Percentiles rank a stretch among this genome's conserved stretches.
phyloP scores from a whole-genome alignment of 257 asterid species.

The Solanum bulbocastanum region DNA sequence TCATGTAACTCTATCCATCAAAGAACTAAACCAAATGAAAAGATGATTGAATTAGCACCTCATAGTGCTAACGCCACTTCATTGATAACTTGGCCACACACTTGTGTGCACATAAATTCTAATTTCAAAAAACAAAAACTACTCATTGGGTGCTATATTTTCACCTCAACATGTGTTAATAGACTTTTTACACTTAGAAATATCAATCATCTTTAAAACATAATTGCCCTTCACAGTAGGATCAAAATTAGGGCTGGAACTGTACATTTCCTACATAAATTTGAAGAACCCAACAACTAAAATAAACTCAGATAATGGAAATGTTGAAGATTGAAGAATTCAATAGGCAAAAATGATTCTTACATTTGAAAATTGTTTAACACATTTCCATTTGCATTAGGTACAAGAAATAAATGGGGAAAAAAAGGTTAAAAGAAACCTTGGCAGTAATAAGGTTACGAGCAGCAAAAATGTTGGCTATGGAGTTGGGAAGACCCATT shows the following conservation, averaged over 20 bases:
- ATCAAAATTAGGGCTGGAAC: neutral
- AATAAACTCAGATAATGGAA: neutral
- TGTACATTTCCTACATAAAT: neutral
- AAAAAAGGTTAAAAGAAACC: conserved; percentile 10
- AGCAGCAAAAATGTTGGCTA: conserved; percentile 57
- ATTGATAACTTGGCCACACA: neutral
- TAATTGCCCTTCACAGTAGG: neutral
- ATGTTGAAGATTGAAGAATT: neutral
- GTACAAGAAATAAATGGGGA: neutral
- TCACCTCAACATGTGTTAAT: neutral
- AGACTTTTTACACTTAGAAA: neutral
- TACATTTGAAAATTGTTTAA: neutral
- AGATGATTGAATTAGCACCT: neutral
- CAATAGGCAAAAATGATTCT: neutral
- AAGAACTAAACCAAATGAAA: neutral
- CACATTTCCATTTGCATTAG: neutral
- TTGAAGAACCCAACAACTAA: neutral
- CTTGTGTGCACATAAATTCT: neutral
- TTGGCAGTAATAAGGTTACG: conserved; percentile 72
- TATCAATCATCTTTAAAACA: neutral
- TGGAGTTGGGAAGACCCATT: conserved; percentile 66
- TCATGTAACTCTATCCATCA: neutral
- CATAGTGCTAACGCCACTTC: neutral
- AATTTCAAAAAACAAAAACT: neutral
- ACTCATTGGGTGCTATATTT: neutral